These are phyloP conservation scores for Chaetomium tenue DNA, from an alignment of 495 filamentous ascomycete species.

Conservation along the genomic window DNA sequence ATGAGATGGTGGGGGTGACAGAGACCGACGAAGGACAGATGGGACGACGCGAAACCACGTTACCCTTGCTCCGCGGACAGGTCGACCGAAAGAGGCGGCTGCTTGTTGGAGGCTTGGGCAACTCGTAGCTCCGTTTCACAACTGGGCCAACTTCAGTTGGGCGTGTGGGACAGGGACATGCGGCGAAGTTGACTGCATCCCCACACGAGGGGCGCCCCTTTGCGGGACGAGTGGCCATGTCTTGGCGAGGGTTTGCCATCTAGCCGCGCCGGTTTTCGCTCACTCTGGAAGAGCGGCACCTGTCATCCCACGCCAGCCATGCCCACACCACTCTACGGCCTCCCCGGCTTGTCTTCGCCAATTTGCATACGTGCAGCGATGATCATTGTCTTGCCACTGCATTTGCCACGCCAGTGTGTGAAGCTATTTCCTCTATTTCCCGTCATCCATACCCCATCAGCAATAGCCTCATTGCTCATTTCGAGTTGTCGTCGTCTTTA, in stretches of 20 bases:
- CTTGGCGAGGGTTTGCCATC: conserved; percentile 25
- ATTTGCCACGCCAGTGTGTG: background rate
- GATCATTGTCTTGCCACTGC: conserved; percentile 10
- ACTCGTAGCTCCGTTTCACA: conserved; percentile 21
- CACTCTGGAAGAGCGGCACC: conserved; percentile 20
- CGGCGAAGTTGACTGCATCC: conserved; percentile 20
- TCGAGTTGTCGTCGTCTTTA: background rate
- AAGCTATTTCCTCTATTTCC: background rate
- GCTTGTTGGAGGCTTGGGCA: conserved; percentile 6
- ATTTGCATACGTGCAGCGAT: conserved; percentile 12
- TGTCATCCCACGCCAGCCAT: conserved; percentile 22
- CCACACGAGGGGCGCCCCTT: conserved; percentile 15
- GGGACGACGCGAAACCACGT: conserved; percentile 1
- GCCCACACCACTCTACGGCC: conserved; percentile 8
- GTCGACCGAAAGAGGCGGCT: conserved; percentile 17
- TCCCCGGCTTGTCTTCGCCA: conserved; percentile 13
- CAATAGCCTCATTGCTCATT: background rate
- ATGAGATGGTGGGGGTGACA: conserved; percentile 13
- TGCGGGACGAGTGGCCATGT: conserved; percentile 26
- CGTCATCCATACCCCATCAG: background rate
- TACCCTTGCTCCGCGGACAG: conserved; percentile 16
- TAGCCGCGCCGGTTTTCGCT: conserved; percentile 28
- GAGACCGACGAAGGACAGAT: conserved; percentile 3
- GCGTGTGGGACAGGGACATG: background rate
- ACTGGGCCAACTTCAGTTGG: conserved; percentile 10